Base-by-base conservation (phyloP, 2,329 filamentous ascomycete genomes). In the Knoxdaviesia proteae region DNA sequence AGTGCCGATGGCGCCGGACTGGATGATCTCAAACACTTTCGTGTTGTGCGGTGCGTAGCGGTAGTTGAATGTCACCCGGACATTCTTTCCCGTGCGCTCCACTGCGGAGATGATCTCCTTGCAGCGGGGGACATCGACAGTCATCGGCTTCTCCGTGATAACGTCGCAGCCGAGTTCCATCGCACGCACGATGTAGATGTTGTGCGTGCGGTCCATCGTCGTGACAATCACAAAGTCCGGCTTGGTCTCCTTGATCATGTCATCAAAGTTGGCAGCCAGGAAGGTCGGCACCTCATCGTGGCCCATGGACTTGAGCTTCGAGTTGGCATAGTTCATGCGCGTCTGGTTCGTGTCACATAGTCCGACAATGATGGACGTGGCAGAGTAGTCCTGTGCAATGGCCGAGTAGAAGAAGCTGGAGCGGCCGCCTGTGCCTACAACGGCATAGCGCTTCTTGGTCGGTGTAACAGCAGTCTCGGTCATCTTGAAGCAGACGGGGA, bases 131-230 rank as follows among this genome's bases (percentile, higher is more conserved):
- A 61, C 67, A 49, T 77, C 71, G 49, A 75, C 69, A 1, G 73
- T 77, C 72, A 77, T 76, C 5, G 72, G 73, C 53, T 77, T 77
- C 50, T 77, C 72, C 0, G 68, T 76, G n/a, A 77, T 60, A 0
- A 74, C 71, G 46, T 69, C 65, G 49, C 70, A 72, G 10, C 71
- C 72, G 1, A 74, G 56, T 47, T 75, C 69, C 40, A 77, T 57
- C 0, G 73, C 70, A 3, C 67, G 63, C 5, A 74, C 60, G 40
- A 75, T 75, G 56, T 77, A 77, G 32, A 58, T 62, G 50, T 75
- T 60, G 53, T 77, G 73, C 4, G 69, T 73, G 31, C 71, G 65
- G 54, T 77, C 73, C 49, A 77, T 73, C 0, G 72, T 76, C 1
- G 72, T 76, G 10, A 77, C 62, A 47, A 77, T 75, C 10, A 77